Base-by-base conservation (phyloP, 1,139 yeast species). In the Debaryomyces nepalensis region DNA sequence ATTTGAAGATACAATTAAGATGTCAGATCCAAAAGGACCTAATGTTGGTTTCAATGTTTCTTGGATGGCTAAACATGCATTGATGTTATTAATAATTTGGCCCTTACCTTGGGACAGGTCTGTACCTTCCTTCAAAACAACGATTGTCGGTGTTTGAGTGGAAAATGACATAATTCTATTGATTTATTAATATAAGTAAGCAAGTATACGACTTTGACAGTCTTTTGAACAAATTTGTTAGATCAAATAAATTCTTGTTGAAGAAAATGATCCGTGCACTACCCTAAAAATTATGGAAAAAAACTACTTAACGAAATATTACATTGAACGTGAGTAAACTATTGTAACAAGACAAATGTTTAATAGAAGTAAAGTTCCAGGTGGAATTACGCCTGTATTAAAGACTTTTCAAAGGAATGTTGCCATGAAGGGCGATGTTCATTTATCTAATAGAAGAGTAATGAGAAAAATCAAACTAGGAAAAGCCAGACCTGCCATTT, bases 11-110 rank as follows among this genome's bases (percentile, higher is more conserved):
- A 90, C 97, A 55, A 93, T 82, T 58, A 93, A 72, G 51, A 93
- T 91, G 66, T 93, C 99, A 20, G 97, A 88, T 26, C 99, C 99
- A 57, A 93, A 78, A 33, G 99, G 99, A 2, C 99, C 99, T 52
- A 93, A 75, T 0, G 99, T 93, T 38, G 98, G 91, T 57, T 87
- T 86, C 58, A 93, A 77, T 26, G 98, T 89, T 56, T 93, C 99
- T 70, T 93, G 98, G 53, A 93, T 89, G 24, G 99, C 98, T 51
- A 91, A 68, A 70, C 99, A 93, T 5, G 99, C 98, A 73, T 91
- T 91, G 63, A 93, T 93, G 60, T 93, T 93, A 54, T 93, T 87
- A 57, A 93, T 84, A 52, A 89, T 87, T 71, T 95, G 99, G 22
- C 98, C 98, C 53, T 82, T 82, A 30, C 99, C 99, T 65, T 93